phyloP scores from a whole-genome alignment of 1,284 basidiomycete species.

The Papiliotrema fonsecae region DNA sequence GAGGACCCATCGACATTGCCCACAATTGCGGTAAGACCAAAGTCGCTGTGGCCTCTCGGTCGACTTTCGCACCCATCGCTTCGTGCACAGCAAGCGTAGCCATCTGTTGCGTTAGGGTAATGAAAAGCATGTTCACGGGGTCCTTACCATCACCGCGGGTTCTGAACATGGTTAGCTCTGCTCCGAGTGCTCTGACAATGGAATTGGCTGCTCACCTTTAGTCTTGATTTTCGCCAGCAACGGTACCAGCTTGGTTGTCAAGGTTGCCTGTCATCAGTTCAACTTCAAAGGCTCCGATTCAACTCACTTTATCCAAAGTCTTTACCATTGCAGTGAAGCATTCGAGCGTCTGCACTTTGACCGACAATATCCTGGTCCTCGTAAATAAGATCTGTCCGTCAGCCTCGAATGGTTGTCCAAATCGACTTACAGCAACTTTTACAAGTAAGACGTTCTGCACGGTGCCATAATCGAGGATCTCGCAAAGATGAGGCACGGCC shows the following conservation, averaged over 20 bases:
- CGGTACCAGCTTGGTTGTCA: slow-evolving; percentile 94
- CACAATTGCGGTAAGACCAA: slow-evolving; percentile 89
- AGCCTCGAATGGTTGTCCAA: background rate
- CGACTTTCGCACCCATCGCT: slow-evolving; percentile 92
- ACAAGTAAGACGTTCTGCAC: slow-evolving; percentile 81
- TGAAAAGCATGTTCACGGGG: background rate
- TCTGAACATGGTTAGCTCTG: slow-evolving; percentile 50
- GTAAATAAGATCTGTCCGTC: slow-evolving; percentile 71
- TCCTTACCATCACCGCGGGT: slow-evolving; percentile 74
- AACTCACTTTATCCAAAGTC: slow-evolving; percentile 78
- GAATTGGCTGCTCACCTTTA: slow-evolving; percentile 50
- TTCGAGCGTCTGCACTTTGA: slow-evolving; percentile 82
- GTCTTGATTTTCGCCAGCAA: slow-evolving; percentile 91
- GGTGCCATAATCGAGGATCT: slow-evolving; percentile 88
- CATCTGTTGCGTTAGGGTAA: slow-evolving; percentile 54
- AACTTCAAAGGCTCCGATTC: background rate
- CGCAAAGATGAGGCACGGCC: slow-evolving; percentile 79
- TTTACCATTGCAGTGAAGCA: slow-evolving; percentile 91
- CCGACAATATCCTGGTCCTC: slow-evolving; percentile 74
- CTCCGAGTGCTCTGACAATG: background rate
- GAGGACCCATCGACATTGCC: slow-evolving; percentile 93
- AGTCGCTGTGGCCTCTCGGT: slow-evolving; percentile 89
- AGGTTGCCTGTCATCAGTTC: slow-evolving; percentile 54
- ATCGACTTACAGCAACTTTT: slow-evolving; percentile 64
- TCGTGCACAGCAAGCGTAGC: slow-evolving; percentile 91